These are phyloP conservation scores for Akanthomyces muscarius DNA, from an alignment of 2,329 filamentous ascomycete species.

Conservation along the genomic window DNA sequence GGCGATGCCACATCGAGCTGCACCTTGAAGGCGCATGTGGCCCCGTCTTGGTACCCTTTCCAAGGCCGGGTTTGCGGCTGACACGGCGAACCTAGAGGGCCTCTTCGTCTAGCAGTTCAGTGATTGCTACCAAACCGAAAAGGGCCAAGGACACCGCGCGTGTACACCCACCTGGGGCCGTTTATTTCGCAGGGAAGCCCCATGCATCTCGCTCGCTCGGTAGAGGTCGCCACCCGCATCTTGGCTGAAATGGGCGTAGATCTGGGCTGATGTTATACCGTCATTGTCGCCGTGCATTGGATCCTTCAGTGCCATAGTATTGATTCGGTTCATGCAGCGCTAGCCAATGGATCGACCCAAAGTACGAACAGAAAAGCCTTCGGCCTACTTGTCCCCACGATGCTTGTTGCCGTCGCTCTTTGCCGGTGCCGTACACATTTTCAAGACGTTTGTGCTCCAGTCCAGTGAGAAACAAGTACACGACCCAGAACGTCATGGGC, in stretches of 20 bases:
- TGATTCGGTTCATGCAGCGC: neutral
- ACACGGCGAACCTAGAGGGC: neutral
- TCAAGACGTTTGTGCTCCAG: neutral
- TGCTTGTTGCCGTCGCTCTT: neutral
- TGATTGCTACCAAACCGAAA: slow-evolving; percentile 1
- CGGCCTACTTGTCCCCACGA: neutral
- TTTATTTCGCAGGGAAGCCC: neutral
- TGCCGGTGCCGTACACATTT: neutral
- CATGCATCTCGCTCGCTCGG: neutral
- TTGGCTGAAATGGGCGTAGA: neutral
- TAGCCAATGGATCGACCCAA: neutral
- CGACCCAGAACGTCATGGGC: neutral
- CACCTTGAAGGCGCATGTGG: neutral
- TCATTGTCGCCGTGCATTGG: neutral
- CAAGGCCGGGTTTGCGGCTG: slow-evolving; percentile 1
- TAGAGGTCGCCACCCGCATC: neutral
- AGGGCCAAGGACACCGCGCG: slow-evolving; percentile 3
- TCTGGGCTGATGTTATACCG: neutral
- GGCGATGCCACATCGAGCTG: neutral
- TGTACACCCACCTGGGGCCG: neutral
- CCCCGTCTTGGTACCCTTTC: no score
- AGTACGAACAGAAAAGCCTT: neutral
- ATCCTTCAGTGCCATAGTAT: neutral
- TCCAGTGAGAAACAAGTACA: neutral
- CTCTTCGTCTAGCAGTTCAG: neutral